These are phyloP conservation scores for Candida sanyaensis DNA, from an alignment of 1,139 yeast species.

Conservation along the genomic window DNA sequence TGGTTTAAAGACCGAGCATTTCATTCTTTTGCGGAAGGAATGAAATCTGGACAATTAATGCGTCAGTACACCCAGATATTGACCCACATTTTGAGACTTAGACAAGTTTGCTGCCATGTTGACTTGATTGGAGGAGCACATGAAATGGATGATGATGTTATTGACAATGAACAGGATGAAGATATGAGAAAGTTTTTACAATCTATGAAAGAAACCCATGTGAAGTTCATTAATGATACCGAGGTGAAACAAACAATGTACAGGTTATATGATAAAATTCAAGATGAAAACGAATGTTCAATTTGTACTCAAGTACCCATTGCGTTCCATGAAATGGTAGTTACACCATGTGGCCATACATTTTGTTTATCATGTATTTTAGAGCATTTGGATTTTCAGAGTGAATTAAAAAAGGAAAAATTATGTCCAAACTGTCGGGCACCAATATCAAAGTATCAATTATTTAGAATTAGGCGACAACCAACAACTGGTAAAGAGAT, in stretches of 20 bases:
- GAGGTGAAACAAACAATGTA: constrained; percentile 33
- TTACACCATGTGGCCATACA: constrained; percentile 81
- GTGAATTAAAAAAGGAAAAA: constrained; percentile 23
- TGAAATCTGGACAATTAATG: constrained; percentile 68
- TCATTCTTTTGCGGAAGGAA: constrained; percentile 61
- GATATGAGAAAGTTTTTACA: constrained; percentile 16
- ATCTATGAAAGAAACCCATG: constrained; percentile 20
- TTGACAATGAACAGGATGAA: constrained; percentile 19
- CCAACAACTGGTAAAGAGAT: constrained; percentile 33
- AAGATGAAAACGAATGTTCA: constrained; percentile 70
- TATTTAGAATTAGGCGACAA: constrained; percentile 40
- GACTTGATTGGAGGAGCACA: constrained; percentile 53
- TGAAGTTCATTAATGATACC: constrained; percentile 36
- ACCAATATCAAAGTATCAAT: constrained; percentile 40
- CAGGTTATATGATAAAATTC: constrained; percentile 22
- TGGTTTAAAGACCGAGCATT: constrained; percentile 73
- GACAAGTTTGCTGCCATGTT: constrained; percentile 90
- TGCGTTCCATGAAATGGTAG: constrained; percentile 52
- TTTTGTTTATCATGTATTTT: constrained; percentile 76
- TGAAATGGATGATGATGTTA: constrained; percentile 39
- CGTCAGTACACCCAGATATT: constrained; percentile 77
- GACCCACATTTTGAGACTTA: constrained; percentile 76
- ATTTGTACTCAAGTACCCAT: constrained; percentile 77
- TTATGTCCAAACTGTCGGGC: constrained; percentile 65
- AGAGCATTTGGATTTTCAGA: constrained; percentile 62